Percentiles rank a stretch among this genome's conserved stretches.
Conservation (phyloP, 2,329 filamentous ascomycete genomes). For the Chaetomium globosum region DNA sequence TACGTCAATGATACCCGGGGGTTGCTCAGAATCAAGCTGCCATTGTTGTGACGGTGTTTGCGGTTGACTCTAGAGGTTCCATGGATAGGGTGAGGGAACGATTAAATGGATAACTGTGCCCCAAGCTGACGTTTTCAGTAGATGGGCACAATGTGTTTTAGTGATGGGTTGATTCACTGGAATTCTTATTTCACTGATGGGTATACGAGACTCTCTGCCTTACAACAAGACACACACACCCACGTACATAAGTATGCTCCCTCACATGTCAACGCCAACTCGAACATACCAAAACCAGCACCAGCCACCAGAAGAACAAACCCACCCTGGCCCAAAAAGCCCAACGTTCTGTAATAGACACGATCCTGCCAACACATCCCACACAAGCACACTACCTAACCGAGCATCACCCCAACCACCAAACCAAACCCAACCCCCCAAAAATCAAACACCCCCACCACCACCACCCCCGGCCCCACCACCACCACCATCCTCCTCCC, state of each 20-base stretch:
- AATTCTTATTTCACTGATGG: neutral
- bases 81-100: neutral
- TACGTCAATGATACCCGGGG: neutral
- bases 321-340: neutral
- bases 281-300: neutral
- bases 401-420: neutral
- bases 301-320: neutral
- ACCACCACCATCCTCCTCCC: conserved; percentile 56
- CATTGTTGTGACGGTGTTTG: neutral
- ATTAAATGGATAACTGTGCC: neutral
- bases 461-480: neutral
- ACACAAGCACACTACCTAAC: neutral
- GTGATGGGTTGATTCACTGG: neutral
- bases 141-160: neutral
- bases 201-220: neutral
- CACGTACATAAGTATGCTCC: neutral
- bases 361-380: neutral
- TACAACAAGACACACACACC: neutral
- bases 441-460: neutral
- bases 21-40: conserved; percentile 2
- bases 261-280: neutral
- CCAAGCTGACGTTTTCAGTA: neutral
- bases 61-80: neutral
- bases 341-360: neutral
- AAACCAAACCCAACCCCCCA: neutral